Evolutionary conservation across 768 basidiomycete genomes (phyloP).

Genomic region (Lentinus tigrinus): DNA sequence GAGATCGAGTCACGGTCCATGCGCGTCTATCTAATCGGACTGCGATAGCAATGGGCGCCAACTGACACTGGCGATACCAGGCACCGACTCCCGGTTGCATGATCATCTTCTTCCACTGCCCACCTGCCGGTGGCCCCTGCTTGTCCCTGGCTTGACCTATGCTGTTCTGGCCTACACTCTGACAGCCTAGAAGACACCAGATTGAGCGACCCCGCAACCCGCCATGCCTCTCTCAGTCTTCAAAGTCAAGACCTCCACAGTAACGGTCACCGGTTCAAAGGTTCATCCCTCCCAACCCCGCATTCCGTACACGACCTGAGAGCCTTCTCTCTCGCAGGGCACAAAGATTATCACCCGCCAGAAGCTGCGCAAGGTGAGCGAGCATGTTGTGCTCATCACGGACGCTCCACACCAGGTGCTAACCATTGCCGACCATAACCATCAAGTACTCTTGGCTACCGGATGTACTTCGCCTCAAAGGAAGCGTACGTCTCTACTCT

Average conservation of each 20-base stretch:
- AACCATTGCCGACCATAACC: background rate
- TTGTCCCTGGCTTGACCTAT: too few relatives aligned
- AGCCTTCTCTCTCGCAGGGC: background rate
- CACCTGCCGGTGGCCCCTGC: too few relatives aligned
- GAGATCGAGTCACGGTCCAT: background rate
- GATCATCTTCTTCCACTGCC: too few relatives aligned
- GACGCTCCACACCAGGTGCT: too few relatives aligned
- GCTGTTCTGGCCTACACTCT: too few relatives aligned
- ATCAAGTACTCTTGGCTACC: slow-evolving; percentile 84
- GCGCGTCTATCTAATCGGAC: background rate
- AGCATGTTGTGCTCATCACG: background rate
- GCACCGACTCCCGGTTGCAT: too few relatives aligned
- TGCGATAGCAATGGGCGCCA: too few relatives aligned
- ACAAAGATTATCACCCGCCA: slow-evolving; percentile 28
- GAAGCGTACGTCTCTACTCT: slow-evolving; percentile 55
- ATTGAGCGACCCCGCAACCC: too few relatives aligned
- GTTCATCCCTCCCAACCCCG: background rate
- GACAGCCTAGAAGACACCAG: too few relatives aligned
- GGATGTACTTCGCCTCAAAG: slow-evolving; percentile 81
- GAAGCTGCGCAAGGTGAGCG: slow-evolving; percentile 24
- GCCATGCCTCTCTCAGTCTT: slow-evolving; percentile 3
- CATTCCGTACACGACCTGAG: background rate
- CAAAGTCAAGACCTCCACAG: slow-evolving; percentile 12
- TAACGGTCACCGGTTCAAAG: slow-evolving; percentile 3
- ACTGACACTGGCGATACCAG: too few relatives aligned